Evolutionary conservation across 768 basidiomycete species (phyloP).

Genomic region (Agaricus blazei): DNA sequence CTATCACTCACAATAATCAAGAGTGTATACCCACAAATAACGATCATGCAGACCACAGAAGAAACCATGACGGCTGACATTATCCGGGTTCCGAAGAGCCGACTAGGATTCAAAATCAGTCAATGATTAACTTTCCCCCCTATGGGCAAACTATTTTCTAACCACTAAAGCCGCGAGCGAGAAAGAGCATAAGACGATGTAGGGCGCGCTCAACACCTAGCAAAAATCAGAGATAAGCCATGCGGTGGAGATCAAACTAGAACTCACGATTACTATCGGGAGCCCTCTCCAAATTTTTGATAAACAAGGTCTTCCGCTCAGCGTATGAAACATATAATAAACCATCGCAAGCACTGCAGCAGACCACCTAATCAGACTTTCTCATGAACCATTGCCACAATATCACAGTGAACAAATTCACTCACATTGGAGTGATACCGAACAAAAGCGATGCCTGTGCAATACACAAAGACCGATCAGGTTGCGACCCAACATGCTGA

Average conservation of each 20-base stretch:
- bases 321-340: constrained; percentile 23
- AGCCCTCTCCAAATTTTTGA: constrained; percentile 12
- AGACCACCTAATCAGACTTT: constrained; percentile 25
- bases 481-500: constrained; percentile 27
- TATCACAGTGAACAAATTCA: neutral
- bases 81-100: constrained; percentile 19
- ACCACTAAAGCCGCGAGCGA: constrained; percentile 24
- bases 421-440: constrained; percentile 36
- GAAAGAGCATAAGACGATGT: constrained; percentile 25
- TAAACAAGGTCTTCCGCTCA: constrained; percentile 17
- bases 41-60: constrained; percentile 24
- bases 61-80: constrained; percentile 21
- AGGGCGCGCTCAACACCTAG: constrained; percentile 32
- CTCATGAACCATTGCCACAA: neutral
- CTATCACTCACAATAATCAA: neutral
- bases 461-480: constrained; percentile 33
- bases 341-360: constrained; percentile 31
- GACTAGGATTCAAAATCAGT: constrained; percentile 13
- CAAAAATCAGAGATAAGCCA: neutral
- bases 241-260: neutral
- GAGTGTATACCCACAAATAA: constrained; percentile 13
- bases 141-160: constrained; percentile 1
- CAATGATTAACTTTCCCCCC: neutral
- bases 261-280: constrained; percentile 2
- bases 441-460: constrained; percentile 37